Conservation (phyloP, 495 filamentous ascomycete genomes). For the Lichenothelia convexa region DNA sequence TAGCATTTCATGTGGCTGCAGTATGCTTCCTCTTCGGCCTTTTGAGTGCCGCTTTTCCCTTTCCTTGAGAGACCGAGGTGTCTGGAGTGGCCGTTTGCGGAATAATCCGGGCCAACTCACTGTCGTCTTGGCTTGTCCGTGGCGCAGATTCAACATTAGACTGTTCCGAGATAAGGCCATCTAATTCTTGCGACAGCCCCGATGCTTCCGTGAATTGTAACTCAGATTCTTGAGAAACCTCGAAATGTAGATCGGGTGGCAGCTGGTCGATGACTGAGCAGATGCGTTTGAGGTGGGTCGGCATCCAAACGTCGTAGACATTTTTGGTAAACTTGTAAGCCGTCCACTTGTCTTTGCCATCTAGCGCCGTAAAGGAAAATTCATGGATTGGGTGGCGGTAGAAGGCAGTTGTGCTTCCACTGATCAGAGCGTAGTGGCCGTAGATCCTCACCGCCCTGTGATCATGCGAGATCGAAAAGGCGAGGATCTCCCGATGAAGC, state of each 20-base stretch:
- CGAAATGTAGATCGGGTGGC: conserved; percentile 10
- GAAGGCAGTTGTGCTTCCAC: conserved; percentile 7
- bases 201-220: conserved; percentile 2
- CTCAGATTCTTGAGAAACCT: conserved; percentile 7
- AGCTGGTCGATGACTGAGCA: conserved; percentile 23
- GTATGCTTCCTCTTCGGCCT: background rate
- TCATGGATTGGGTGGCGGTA: conserved; percentile 9
- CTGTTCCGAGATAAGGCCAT: conserved; percentile 1
- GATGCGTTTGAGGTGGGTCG: conserved; percentile 10
- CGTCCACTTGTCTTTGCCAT: conserved; percentile 11
- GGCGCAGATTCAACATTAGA: too few relatives aligned
- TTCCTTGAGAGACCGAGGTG: background rate
- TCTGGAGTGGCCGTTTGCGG: background rate
- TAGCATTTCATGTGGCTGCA: too few relatives aligned
- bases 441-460: conserved; percentile 19
- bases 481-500: conserved; percentile 24
- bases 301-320: conserved; percentile 11
- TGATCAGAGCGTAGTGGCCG: conserved; percentile 14
- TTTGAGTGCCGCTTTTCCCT: background rate
- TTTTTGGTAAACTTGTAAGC: conserved; percentile 13
- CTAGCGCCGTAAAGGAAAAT: conserved; percentile 3
- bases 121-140: background rate
- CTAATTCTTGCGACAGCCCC: conserved; percentile 8
- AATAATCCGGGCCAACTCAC: background rate
- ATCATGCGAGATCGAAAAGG: conserved; percentile 32